Conservation (phyloP, 176 grass and related monocot species). For the Musa troglodytarum region DNA sequence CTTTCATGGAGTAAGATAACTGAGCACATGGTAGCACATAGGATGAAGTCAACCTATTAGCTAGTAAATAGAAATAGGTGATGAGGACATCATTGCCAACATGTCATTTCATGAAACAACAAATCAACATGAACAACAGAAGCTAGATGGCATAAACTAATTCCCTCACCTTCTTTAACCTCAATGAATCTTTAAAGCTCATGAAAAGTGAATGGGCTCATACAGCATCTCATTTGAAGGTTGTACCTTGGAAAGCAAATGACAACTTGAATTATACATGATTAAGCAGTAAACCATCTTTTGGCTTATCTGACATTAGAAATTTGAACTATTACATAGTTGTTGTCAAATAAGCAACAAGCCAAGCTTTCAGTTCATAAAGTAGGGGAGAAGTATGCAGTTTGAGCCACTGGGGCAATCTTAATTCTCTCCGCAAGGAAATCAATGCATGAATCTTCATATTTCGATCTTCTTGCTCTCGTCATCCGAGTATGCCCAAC, state of each 20-base stretch:
- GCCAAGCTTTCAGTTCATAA: neutral
- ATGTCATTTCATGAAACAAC: too few species aligned
- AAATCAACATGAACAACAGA: too few species aligned
- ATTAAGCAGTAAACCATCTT: neutral
- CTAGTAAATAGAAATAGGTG: too few species aligned
- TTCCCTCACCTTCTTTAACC: too few species aligned
- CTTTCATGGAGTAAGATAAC: too few species aligned
- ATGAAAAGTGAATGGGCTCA: neutral
- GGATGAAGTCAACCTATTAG: too few species aligned
- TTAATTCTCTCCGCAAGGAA: neutral
- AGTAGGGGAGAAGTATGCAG: neutral
- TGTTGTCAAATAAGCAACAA: neutral
- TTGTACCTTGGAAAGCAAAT: neutral
- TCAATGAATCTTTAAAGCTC: neutral
- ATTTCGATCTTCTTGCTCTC: slow-evolving; percentile 3
- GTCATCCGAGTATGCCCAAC: neutral
- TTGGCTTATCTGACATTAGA: neutral
- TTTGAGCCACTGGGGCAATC: neutral
- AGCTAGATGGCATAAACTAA: too few species aligned
- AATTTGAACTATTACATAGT: neutral
- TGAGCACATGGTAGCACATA: too few species aligned
- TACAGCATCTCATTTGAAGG: neutral
- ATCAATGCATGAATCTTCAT: neutral
- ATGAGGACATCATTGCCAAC: too few species aligned
- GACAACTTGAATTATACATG: neutral